Base-by-base conservation (phyloP, 495 filamentous ascomycete species). In the Aspergillus bertholletiae region DNA sequence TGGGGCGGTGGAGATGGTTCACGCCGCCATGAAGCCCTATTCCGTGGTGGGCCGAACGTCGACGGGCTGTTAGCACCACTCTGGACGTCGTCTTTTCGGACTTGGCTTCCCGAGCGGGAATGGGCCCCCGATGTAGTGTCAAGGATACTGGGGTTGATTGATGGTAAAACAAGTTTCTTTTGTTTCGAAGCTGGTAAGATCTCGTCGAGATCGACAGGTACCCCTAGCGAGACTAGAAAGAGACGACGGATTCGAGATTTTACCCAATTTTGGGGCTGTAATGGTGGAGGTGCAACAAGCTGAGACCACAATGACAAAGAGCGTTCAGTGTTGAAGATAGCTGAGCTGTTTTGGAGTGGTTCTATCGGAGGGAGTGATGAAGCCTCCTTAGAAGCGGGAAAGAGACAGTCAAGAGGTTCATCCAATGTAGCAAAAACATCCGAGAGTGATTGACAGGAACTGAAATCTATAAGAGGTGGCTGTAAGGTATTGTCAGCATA, bases 251-350 rank as follows among this genome's bases (percentile, higher is more conserved):
- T 97, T 48, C 93, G 91, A 46, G 90, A 96, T 53, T 95, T 90
- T 55, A 96, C 91, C 94, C 94, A 99, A 71, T 99, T 93, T 0
- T 95, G 93, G 1, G 94, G 95, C 66, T 96, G 92, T 24, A 97
- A 83, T 3, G 94, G 92, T 1, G 94, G 94, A 20, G 94, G 93
- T 2, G 93, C 92, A 17, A 95, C 88, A 27, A 99, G 85, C 72
- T 99, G 95, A 26, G 91, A 89, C 94, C 94, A 99, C 34, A 99
- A 82, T 5, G 95, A 96, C 58, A 87, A 82, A 59, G 88, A 93
- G 49, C 84, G 80, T 58, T 82, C 77, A 43, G 81, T 82, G 59
- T 65, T 76, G 61, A 79, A 80, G 55, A 77, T 76, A 53, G 75
- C 73, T n/a, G 76, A 61, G 21, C 64, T 60, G 58, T 76, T 74